These are phyloP conservation scores for Talaromyces ruber DNA, from an alignment of 495 filamentous ascomycete genomes.

Conservation along the genomic window DNA sequence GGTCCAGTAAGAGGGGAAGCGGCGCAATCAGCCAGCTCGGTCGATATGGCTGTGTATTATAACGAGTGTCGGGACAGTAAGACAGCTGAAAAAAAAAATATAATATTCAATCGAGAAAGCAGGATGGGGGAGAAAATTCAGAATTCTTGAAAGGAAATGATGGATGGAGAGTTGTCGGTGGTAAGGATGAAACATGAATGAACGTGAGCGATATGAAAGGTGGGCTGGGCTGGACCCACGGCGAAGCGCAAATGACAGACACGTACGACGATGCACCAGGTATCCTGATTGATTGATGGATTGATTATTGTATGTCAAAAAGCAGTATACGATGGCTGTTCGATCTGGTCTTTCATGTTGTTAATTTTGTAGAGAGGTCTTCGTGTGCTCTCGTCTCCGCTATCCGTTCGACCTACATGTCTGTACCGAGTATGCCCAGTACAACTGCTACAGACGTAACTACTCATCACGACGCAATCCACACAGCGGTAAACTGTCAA, in stretches of 20 bases:
- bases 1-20: not conserved
- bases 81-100: not conserved
- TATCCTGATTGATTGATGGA: not conserved
- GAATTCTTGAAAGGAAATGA: not conserved
- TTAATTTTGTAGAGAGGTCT: not conserved
- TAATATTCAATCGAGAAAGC: not conserved
- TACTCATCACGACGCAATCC: not conserved
- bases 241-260: not conserved
- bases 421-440: not conserved
- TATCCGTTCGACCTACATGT: not conserved
- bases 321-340: not conserved
- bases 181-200: not conserved
- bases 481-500: not conserved
- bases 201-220: not conserved
- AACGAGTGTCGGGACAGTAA: not conserved
- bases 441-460: not conserved
- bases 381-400: not conserved
- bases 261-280: not conserved
- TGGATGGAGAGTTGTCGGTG: not conserved
- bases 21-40: not conserved
- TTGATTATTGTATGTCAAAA: not conserved
- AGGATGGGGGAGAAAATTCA: not conserved
- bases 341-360: not conserved
- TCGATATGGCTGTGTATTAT: not conserved
- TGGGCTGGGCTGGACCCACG: not conserved